Evolutionary conservation across 768 basidiomycete species (phyloP).

Genomic region (Amyloporia xantha): DNA sequence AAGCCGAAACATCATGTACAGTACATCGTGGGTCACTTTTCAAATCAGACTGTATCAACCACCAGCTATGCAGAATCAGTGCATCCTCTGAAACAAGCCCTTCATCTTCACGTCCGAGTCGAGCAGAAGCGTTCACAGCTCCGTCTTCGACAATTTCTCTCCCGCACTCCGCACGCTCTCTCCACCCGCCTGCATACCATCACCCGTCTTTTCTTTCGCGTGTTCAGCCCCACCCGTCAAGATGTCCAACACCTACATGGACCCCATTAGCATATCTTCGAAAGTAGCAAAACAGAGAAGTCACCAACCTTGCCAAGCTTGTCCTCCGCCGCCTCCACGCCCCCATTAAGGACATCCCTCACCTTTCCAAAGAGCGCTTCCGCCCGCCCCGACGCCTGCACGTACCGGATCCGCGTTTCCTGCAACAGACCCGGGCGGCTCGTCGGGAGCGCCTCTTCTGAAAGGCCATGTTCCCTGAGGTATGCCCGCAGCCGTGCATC

Average conservation of each 20-base stretch:
- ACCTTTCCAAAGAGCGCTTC: constrained; percentile 56
- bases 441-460: constrained; percentile 60
- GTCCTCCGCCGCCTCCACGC: constrained; percentile 72
- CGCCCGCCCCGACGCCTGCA: constrained; percentile 52
- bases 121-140: constrained; percentile 6
- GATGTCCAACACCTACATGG: constrained; percentile 25
- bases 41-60: no score
- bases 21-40: no score
- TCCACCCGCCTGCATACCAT: constrained; percentile 18
- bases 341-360: constrained; percentile 56
- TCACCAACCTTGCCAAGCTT: constrained; percentile 47
- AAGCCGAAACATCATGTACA: no score
- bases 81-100: no score
- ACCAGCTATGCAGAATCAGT: no score
- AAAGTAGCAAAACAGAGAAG: constrained; percentile 8
- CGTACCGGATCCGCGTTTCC: constrained; percentile 78
- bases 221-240: constrained; percentile 35
- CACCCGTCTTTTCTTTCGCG: constrained; percentile 25
- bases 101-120: no score
- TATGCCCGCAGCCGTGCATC: constrained; percentile 90
- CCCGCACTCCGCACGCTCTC: constrained; percentile 20
- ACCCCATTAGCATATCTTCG: background rate
- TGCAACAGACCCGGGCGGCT: constrained; percentile 74
- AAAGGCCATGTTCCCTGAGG: constrained; percentile 68
- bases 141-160: constrained; percentile 12